Evolutionary conservation across 768 basidiomycete species (phyloP), one percentile per base, ranked within the genome.

Genomic region (Boletus pseudopeckii): DNA sequence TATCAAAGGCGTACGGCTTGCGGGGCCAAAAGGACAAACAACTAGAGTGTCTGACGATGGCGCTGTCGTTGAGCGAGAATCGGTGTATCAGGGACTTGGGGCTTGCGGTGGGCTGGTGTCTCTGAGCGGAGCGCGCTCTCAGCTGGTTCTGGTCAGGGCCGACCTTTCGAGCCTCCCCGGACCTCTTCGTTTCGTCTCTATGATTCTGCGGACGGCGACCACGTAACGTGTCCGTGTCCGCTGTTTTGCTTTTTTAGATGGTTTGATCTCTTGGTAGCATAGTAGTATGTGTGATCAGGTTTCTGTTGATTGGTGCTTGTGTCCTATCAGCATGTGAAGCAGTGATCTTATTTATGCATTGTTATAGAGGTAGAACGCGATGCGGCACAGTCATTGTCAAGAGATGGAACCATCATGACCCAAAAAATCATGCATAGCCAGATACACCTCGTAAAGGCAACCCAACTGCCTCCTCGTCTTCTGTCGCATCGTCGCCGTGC

Each of bases 1-100:
- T 98, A 14, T 90, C 86, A 7, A 91, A 86, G 63, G 87, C 86
- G 22, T 88, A 88, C 63, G 84, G 86, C 45, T 65, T 85, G 59
- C 91, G 90, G 63, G 86, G 81, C 2, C 79, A 86, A 47, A 82
- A 80, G 56, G 85, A 84, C 47, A 75, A 82, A 46, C 89, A 90
- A 63, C 76, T 81, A 50, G 90, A 94, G 68, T 89, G 88, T 62
- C 72, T 95, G 53, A 75, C 72, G 42, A 82, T 75, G 59, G 92
- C 93, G 17, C 67, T 96, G 59, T 71, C 74, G 54, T 68, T 89
- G 50, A 77, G 82, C 20, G 85, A 88, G 62, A 72, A 76, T 26
- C 69, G 85, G 50, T 79, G 83, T 28, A 75, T 90, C n/a, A 74
- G 88, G 54, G 83, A 88, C 52, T 65, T 85, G 11, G 77, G 78